Conservation (phyloP, 2,329 filamentous ascomycete species). For the Colletotrichum sp. region DNA sequence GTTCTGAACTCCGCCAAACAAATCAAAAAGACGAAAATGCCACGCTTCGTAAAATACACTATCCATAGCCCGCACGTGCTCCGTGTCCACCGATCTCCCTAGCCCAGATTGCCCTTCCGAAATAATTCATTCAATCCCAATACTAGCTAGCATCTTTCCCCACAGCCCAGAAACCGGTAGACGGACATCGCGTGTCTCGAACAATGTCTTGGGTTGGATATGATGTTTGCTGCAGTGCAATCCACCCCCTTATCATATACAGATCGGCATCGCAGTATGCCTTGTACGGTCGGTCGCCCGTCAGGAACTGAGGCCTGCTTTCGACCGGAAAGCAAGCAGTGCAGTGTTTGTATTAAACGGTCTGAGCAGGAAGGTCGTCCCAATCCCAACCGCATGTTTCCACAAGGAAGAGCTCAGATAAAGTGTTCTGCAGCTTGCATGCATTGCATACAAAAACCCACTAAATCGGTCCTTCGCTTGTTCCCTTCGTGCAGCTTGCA, state of each 20-base stretch:
- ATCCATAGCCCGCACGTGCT: not conserved
- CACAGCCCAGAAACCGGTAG: not conserved
- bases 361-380: not conserved
- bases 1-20: not conserved
- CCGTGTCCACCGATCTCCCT: not conserved
- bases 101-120: not conserved
- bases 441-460: not conserved
- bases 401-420: not conserved
- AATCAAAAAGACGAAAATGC: not conserved
- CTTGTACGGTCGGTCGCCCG: not conserved
- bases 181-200: not conserved
- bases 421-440: not conserved
- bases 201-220: not conserved
- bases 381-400: not conserved
- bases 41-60: not conserved
- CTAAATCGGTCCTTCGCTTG: not conserved
- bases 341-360: not conserved
- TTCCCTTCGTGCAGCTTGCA: not conserved
- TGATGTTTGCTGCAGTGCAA: not conserved
- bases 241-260: not conserved
- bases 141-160: not conserved
- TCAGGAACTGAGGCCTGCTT: not conserved
- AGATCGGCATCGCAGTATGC: not conserved
- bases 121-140: not conserved
- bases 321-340: not conserved